phyloP scores from a whole-genome alignment of 75 land plant genomes.

The Pinus tabuliformis region DNA sequence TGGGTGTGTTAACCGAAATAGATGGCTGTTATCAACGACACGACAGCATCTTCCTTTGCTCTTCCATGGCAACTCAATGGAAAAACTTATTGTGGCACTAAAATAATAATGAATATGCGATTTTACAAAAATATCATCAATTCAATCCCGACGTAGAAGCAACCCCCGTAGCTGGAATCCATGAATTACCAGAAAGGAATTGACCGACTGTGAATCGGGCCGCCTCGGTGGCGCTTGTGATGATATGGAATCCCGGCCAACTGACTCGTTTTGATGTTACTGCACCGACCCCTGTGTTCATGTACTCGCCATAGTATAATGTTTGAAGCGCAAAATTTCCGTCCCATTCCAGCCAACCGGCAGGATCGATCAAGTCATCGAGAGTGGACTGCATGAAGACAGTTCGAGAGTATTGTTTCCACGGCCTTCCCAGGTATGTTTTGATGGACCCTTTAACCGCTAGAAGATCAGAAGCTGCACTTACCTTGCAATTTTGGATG shows the following conservation, averaged over 20 bases:
- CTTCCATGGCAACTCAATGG: too few relatives aligned
- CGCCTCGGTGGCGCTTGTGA: neutral
- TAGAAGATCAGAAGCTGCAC: conserved; percentile 1
- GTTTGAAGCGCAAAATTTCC: neutral
- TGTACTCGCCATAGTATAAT: neutral
- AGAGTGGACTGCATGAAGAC: conserved; percentile 3
- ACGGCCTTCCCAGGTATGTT: conserved; percentile 8
- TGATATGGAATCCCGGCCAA: neutral
- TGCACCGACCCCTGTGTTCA: neutral
- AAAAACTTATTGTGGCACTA: neutral
- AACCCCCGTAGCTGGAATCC: conserved; percentile 9
- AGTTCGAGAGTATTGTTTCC: conserved; percentile 10
- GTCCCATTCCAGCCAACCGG: neutral
- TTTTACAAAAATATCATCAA: neutral
- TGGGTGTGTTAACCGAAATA: too few relatives aligned
- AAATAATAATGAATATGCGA: neutral
- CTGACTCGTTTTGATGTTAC: neutral
- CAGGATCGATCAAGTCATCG: neutral
- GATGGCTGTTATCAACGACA: too few relatives aligned
- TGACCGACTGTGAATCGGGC: neutral
- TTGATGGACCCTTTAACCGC: neutral
- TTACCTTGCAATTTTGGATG: conserved; percentile 11
- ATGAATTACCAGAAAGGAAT: neutral
- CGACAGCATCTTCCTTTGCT: too few relatives aligned
- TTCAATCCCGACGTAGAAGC: conserved; percentile 3